Evolutionary conservation across 1,284 basidiomycete genomes (phyloP), one percentile per base, ranked within the genome.

Genomic region (Abortiporus biennis): DNA sequence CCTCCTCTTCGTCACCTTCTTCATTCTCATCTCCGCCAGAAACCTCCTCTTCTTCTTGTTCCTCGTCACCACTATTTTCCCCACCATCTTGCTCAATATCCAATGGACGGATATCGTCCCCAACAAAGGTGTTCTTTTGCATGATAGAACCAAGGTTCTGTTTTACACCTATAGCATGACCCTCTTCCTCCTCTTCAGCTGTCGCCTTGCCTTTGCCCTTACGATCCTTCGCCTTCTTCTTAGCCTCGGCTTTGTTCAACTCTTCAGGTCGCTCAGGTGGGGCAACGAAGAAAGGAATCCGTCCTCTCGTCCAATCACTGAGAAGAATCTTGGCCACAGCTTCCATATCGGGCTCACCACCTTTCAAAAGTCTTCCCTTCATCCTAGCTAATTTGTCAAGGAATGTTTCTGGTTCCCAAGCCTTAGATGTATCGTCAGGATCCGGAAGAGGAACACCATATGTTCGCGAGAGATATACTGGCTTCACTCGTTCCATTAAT

Each of bases 291-390:
- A 80, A 93, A 23, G 90, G 91, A 55, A 94, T 91, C 55, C 93
- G 88, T 19, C 96, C 96, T 42, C 96, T 75, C 46, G 97, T 93
- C 96, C 96, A 99, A 63, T 99, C 96, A 63, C 88, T 92, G 54
- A 99, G 68, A 36, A 99, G 72, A 65, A 98, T 95, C 71, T 95
- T 98, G 24, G 95, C 90, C 12, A 94, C 90, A 3, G 88, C 81
- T 59, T 98, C 90, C 38, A 86, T 63, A 64, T 98, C 94, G 1
- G 95, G 91, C 64, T 98, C 94, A 49, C 96, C 95, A 40, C 93
- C 92, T 59, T 92, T 93, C 47, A 96, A 71, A 49, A 99, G 69
- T 49, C 95, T 85, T 13, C 96, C 95, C 56, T 87, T 91, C 76
- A 91, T 90, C 50, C 85, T 76, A 19, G 94, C 95, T 17, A 99